Evolutionary conservation across 257 asterid genomes (phyloP).

Genomic region (Nicotiana paniculata): DNA sequence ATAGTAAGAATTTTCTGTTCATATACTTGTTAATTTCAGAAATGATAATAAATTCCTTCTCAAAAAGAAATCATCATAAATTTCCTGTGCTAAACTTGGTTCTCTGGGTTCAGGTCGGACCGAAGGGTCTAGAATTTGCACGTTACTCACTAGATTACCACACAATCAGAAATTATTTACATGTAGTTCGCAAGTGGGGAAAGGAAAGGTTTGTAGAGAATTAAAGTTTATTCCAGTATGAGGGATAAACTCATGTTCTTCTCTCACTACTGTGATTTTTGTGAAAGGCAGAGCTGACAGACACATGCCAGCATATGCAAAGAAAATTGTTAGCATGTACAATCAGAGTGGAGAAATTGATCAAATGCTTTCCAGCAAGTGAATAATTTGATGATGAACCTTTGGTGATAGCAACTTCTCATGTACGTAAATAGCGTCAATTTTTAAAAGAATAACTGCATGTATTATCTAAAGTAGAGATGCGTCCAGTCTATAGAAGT

Average conservation of each 20-base stretch:
- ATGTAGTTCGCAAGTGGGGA: conserved; percentile 87
- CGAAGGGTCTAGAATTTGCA: conserved; percentile 95
- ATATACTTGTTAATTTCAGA: not conserved
- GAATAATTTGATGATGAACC: conserved; percentile 20
- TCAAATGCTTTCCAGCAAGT: conserved; percentile 56
- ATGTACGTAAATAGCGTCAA: not conserved
- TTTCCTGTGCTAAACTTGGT: conserved; percentile 5
- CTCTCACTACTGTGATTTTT: not conserved
- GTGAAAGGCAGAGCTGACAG: conserved; percentile 68
- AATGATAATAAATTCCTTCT: not conserved
- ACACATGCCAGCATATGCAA: conserved; percentile 85
- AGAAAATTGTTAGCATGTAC: conserved; percentile 75
- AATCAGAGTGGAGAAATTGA: conserved; percentile 90
- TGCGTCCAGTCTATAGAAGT: not conserved
- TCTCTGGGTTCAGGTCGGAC: conserved; percentile 61
- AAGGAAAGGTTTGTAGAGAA: conserved; percentile 49
- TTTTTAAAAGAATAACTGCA: not conserved
- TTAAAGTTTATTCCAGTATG: not conserved
- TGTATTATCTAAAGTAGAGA: not conserved
- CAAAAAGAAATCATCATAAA: not conserved
- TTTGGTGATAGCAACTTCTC: conserved; percentile 1
- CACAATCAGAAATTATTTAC: conserved; percentile 82
- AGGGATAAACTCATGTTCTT: not conserved
- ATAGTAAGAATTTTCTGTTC: conserved; percentile 40
- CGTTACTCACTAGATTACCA: conserved; percentile 94